Conservation (phyloP, 179 eudicot genomes). For the Spinacia oleracea region DNA sequence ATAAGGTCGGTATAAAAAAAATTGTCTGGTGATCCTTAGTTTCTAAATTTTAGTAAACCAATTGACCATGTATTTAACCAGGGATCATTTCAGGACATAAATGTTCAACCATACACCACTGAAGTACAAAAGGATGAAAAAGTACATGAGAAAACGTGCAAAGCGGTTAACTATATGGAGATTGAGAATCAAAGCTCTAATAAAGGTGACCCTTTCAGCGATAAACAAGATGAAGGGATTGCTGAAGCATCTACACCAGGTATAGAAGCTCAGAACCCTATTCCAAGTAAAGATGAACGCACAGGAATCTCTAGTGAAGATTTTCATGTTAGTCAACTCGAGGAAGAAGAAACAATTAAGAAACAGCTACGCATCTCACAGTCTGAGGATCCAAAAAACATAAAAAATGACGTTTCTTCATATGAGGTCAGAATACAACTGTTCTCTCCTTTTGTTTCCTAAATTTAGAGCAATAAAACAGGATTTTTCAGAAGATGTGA, state of each 20-base stretch:
- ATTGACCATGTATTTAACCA: neutral
- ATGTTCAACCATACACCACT: neutral
- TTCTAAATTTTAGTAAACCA: neutral
- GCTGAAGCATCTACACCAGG: neutral
- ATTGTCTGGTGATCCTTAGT: neutral
- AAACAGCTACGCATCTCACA: neutral
- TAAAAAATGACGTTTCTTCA: neutral
- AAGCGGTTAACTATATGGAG: neutral
- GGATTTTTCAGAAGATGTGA: neutral
- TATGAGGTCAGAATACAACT: conserved; percentile 1
- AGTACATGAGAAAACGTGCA: neutral
- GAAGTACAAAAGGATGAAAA: neutral
- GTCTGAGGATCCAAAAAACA: neutral
- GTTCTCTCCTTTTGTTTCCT: neutral
- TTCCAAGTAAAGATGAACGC: neutral
- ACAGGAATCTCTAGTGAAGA: neutral
- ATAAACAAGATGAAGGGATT: conserved; percentile 4
- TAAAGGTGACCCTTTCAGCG: neutral
- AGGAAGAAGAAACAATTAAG: conserved; percentile 5
- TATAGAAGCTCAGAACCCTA: neutral
- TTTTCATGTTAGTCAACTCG: neutral
- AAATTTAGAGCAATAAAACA: neutral
- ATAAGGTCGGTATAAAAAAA: too few species aligned
- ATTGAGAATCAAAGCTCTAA: neutral
- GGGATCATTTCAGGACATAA: neutral